Evolutionary conservation across 805 yeast genomes (phyloP), one percentile per base, ranked within the genome.

Genomic region (Metschnikowia gelsemii): DNA sequence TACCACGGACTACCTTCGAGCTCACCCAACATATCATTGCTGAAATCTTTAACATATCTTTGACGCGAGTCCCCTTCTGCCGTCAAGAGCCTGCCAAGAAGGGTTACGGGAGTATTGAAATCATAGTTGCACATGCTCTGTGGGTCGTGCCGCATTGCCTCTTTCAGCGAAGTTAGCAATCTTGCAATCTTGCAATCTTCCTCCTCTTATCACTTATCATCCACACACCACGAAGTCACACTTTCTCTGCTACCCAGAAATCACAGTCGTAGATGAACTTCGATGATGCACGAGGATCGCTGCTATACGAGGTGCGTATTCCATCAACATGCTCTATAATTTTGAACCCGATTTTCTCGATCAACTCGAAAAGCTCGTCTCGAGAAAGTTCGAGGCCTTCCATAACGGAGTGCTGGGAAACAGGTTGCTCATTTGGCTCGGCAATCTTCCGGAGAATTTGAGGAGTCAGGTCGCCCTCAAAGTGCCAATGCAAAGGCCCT

Each of bases 401-500:
- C 47, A 62, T 52, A 4, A 75, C 75, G 1, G 67, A 56, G 0
- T 61, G 58, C 0, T 61, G 53, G 11, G 55, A 50, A 1, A 50
- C 55, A 5, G 52, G 49, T 42, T 57, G 59, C 21, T 61, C 55
- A 17, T 49, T 46, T 8, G 24, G 36, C 13, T 32, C 35, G 11
- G 17, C 25, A 14, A 29, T 34, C 12, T 36, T 37, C 3, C 52
- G 54, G 1, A 45, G 38, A 11, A 46, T 32, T 4, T 52, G 51
- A 13, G 59, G 65, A 24, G 72, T 76, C 42, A 73, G 75, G 26
- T 45, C 47, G 7, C 51, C 52, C 50, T 82, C 89, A 54, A 73
- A 80, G 59, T 84, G 91, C 89, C 89, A 82, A 38, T 80, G 61
- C 32, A 82, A 60, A 0, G 87, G 88, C 0, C 89, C 89, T 54